Evolutionary conservation across 2,329 filamentous ascomycete species (phyloP).

Genomic region (Colletotrichum agaves): DNA sequence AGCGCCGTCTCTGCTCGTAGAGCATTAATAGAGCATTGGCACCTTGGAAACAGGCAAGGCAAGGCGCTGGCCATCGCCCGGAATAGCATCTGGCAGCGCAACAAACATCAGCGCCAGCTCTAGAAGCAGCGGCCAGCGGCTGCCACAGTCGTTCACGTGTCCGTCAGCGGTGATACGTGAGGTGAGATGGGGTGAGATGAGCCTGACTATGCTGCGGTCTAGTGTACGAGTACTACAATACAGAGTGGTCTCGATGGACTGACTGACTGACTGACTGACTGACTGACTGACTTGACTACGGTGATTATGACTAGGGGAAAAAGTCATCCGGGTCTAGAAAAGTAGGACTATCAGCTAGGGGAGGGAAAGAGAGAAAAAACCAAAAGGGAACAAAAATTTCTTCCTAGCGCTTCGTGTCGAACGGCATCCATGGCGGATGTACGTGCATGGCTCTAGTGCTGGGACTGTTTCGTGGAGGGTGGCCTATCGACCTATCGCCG

Average conservation of each 20-base stretch:
- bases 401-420: slow-evolving; percentile 15
- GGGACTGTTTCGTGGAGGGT: slow-evolving; percentile 33
- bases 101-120: not conserved
- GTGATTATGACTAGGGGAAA: not conserved
- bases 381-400: not conserved
- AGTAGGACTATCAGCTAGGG: not conserved
- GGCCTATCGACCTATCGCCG: slow-evolving; percentile 33
- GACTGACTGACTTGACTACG: no score
- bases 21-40: not conserved
- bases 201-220: no score
- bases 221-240: no score
- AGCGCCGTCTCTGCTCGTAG: not conserved
- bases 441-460: slow-evolving; percentile 10
- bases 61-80: slow-evolving; percentile 3
- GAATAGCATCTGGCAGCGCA: slow-evolving; percentile 25
- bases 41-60: not conserved
- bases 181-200: not conserved
- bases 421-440: not conserved
- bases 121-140: not conserved
- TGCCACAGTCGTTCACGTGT: slow-evolving; percentile 21
- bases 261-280: no score
- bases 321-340: slow-evolving; percentile 27
- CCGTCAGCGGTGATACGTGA: slow-evolving; percentile 30
- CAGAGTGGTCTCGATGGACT: slow-evolving; percentile 11
- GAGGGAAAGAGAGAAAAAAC: not conserved